A percentile compares a stretch with the other conserved stretches of the same genome.
These are phyloP conservation scores for Xylaria arbuscula DNA, from an alignment of 2,329 filamentous ascomycete species.

Conservation along the genomic window DNA sequence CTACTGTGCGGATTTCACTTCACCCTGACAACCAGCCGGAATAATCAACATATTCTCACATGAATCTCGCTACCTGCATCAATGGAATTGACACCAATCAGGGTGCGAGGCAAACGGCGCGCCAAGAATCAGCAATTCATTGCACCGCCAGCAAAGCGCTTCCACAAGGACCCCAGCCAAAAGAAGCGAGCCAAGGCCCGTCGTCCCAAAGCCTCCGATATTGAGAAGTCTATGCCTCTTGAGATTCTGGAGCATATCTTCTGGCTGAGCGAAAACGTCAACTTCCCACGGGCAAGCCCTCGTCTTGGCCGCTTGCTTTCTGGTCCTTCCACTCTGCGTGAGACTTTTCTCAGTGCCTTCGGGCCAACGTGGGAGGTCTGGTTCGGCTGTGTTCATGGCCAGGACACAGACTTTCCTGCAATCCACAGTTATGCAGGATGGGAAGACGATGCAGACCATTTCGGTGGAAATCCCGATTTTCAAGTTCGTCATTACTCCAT, in stretches of 20 bases:
- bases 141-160: slow-evolving; percentile 28
- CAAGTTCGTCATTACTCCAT: slow-evolving; percentile 54
- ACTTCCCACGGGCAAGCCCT: slow-evolving; percentile 58
- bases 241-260: slow-evolving; percentile 67
- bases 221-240: slow-evolving; percentile 57
- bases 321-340: slow-evolving; percentile 47
- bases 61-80: background rate
- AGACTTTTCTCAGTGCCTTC: slow-evolving; percentile 54
- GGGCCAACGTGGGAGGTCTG: slow-evolving; percentile 54
- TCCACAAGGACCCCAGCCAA: slow-evolving; percentile 26
- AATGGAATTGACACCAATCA: slow-evolving; percentile 64
- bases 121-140: slow-evolving; percentile 31
- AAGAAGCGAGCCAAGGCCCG: slow-evolving; percentile 35
- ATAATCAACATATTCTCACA: too few relatives aligned
- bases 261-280: slow-evolving; percentile 60
- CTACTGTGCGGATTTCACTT: background rate
- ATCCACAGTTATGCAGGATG: slow-evolving; percentile 47
- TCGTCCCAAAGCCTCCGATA: slow-evolving; percentile 39
- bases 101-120: slow-evolving; percentile 59
- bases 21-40: too few relatives aligned
- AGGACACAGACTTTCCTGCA: background rate
- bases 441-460: slow-evolving; percentile 43
- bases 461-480: slow-evolving; percentile 55
- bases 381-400: slow-evolving; percentile 52
- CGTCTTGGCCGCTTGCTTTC: slow-evolving; percentile 62